phyloP scores from a whole-genome alignment of 352 stramenopile species.

The Elongisporangium senticosum region DNA sequence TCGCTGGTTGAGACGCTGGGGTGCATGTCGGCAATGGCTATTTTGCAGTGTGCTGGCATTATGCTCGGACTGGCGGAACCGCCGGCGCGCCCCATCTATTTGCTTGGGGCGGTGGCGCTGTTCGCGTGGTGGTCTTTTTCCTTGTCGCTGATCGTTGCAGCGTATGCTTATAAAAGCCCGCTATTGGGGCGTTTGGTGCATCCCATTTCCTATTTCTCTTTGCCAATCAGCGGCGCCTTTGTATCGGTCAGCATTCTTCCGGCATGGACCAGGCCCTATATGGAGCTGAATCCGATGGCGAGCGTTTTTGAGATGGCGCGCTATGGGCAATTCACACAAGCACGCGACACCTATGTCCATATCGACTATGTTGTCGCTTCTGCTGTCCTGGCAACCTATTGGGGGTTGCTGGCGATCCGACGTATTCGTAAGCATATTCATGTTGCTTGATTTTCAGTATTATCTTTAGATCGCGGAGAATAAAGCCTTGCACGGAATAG shows the following conservation, averaged over 20 bases:
- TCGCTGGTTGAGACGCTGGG: constrained; percentile 4
- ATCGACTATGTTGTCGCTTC: constrained; percentile 5
- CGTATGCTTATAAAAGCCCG: constrained; percentile 5
- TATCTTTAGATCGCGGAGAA: constrained; percentile 6
- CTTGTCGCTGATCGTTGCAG: constrained; percentile 5
- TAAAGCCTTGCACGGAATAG: constrained; percentile 5
- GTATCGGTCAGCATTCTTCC: constrained; percentile 5
- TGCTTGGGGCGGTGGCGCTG: constrained; percentile 4
- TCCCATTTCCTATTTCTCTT: constrained; percentile 6
- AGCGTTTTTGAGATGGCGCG: constrained; percentile 5
- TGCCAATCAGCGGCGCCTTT: constrained; percentile 5
- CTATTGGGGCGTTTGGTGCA: constrained; percentile 5
- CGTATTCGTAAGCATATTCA: constrained; percentile 6
- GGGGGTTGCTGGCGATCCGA: constrained; percentile 4
- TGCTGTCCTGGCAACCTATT: constrained; percentile 5
- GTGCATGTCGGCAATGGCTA: constrained; percentile 5
- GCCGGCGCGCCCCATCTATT: constrained; percentile 4
- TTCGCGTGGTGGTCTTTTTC: constrained; percentile 5
- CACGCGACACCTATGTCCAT: constrained; percentile 5
- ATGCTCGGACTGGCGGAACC: constrained; percentile 4
- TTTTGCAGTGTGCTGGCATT: constrained; percentile 5
- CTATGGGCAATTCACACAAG: constrained; percentile 5
- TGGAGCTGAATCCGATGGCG: constrained; percentile 5
- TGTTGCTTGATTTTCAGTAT: constrained; percentile 6
- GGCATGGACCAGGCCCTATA: constrained; percentile 5